These are phyloP conservation scores for Neurospora crassa DNA, from an alignment of 2,329 filamentous ascomycete species.

Conservation along the genomic window DNA sequence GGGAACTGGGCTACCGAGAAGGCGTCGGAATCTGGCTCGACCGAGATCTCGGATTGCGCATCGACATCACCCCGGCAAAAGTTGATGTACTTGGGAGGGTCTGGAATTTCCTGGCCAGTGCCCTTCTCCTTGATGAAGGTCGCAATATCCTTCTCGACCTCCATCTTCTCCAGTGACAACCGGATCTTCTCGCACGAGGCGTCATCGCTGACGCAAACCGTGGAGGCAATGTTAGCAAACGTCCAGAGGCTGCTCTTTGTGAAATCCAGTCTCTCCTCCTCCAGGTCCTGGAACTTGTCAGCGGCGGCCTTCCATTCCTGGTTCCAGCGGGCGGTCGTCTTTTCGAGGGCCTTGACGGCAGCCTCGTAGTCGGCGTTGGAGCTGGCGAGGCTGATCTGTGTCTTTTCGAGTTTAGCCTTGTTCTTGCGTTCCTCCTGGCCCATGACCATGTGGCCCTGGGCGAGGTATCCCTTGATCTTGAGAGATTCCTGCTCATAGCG, in stretches of 20 bases:
- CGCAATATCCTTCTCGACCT: constrained; percentile 91
- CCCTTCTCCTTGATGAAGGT: constrained; percentile 80
- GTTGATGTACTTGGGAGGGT: constrained; percentile 96
- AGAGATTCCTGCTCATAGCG: constrained; percentile 95
- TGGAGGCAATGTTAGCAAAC: constrained; percentile 94
- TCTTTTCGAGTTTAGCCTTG: constrained; percentile 97
- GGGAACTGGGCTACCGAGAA: constrained; percentile 97
- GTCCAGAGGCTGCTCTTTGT: constrained; percentile 97
- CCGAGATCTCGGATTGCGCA: constrained; percentile 65
- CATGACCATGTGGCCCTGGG: constrained; percentile 99
- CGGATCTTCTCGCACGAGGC: constrained; percentile 94
- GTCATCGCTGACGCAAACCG: constrained; percentile 96
- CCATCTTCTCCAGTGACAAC: constrained; percentile 84
- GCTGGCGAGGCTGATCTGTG: constrained; percentile 84
- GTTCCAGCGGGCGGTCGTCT: constrained; percentile 94
- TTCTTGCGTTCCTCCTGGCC: constrained; percentile 98
- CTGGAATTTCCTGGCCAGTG: constrained; percentile 94
- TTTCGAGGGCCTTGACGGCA: constrained; percentile 85
- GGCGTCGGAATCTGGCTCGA: constrained; percentile 59
- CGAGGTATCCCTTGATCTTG: constrained; percentile 96
- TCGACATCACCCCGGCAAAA: constrained; percentile 90
- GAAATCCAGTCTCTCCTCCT: constrained; percentile 94
- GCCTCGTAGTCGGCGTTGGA: constrained; percentile 91
- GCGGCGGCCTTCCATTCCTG: constrained; percentile 96
- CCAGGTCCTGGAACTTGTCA: constrained; percentile 97